Evolutionary conservation across 768 basidiomycete species (phyloP).

Genomic region (Cyathus striatus): DNA sequence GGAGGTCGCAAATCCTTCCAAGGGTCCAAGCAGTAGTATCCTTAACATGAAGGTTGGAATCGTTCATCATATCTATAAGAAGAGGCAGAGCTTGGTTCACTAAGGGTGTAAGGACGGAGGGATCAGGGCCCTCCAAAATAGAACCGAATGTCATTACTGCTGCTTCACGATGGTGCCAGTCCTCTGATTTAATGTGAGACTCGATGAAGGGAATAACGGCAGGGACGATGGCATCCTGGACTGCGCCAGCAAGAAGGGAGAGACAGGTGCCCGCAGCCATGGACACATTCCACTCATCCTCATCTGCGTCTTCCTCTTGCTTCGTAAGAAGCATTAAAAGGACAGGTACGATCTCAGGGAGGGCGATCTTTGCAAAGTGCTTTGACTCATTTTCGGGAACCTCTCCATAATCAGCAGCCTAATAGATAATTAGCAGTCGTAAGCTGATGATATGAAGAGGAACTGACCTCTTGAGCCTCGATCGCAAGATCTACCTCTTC

Average conservation of each 20-base stretch:
- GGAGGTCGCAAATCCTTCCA: constrained; percentile 88
- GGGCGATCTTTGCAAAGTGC: constrained; percentile 90
- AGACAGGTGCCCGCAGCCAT: constrained; percentile 97
- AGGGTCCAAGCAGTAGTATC: constrained; percentile 98
- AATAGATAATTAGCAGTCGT: constrained; percentile 6
- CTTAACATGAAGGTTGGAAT: constrained; percentile 80
- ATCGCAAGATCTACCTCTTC: constrained; percentile 91
- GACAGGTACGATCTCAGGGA: constrained; percentile 93
- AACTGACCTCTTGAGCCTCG: constrained; percentile 82
- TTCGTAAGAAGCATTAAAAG: constrained; percentile 82
- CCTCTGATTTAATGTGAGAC: constrained; percentile 83
- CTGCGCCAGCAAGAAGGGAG: constrained; percentile 81
- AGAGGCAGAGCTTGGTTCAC: constrained; percentile 92
- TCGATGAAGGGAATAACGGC: constrained; percentile 98
- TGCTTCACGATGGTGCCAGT: constrained; percentile 96
- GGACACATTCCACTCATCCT: constrained; percentile 97
- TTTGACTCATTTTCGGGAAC: constrained; percentile 80
- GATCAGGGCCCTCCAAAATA: constrained; percentile 95
- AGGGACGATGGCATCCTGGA: constrained; percentile 86
- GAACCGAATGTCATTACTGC: constrained; percentile 98
- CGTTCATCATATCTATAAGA: constrained; percentile 93
- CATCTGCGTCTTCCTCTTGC: constrained; percentile 96
- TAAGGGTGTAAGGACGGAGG: constrained; percentile 79
- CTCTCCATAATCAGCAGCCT: constrained; percentile 91
- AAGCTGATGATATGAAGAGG: background rate